Conservation (phyloP, 345 rosid species). For the Aquilaria malaccensis region DNA sequence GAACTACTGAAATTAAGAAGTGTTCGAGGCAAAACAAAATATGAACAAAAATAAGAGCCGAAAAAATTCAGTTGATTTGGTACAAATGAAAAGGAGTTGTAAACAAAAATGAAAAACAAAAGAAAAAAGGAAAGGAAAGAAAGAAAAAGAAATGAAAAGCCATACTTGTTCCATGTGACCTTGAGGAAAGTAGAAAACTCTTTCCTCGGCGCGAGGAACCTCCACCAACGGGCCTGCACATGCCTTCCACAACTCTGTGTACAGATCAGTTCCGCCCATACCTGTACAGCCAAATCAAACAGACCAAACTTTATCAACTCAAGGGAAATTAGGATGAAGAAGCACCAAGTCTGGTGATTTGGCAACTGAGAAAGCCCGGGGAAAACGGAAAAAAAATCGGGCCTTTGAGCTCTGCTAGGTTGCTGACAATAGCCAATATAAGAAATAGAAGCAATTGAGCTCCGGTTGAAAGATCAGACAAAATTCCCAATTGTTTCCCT, state of each 20-base stretch:
- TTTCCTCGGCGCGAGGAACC: constrained; percentile 44
- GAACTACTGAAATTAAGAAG: constrained; percentile 11
- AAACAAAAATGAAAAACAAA: not conserved
- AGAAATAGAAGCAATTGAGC: not conserved
- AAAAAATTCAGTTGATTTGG: not conserved
- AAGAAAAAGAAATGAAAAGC: not conserved
- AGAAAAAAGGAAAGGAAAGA: not conserved
- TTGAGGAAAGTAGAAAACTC: constrained; percentile 70
- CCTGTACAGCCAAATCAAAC: constrained; percentile 18
- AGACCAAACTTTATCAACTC: not conserved
- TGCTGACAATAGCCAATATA: constrained; percentile 12
- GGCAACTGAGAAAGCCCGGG: too few species aligned
- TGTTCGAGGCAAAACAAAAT: not conserved
- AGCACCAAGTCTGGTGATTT: not conserved
- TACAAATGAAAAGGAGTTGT: not conserved
- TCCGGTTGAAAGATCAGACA: not conserved
- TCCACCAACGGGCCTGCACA: constrained; percentile 79
- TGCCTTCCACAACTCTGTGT: constrained; percentile 69
- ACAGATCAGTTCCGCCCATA: constrained; percentile 33
- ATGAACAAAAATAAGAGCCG: not conserved
- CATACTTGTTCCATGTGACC: constrained; percentile 77
- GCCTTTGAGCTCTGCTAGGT: constrained; percentile 8
- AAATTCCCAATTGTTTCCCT: constrained; percentile 7
- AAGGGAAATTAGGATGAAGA: not conserved
- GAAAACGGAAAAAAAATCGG: not conserved